Evolutionary conservation across 2,329 filamentous ascomycete genomes (phyloP), one percentile per base, ranked within the genome.

Genomic region (Aspergillus pseudoterreus): DNA sequence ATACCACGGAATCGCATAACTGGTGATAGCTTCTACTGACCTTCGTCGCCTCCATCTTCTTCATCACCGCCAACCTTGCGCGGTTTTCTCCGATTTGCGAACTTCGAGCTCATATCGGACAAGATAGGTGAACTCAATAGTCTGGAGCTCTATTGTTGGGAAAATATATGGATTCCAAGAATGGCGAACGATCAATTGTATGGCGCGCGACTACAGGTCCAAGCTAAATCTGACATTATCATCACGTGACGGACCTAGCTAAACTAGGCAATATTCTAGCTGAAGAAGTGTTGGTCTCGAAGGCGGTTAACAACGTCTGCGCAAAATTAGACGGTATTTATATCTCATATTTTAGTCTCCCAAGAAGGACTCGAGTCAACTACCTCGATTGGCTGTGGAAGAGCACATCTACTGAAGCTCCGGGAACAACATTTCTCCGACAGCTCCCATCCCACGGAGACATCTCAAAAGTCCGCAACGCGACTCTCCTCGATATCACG

Each of bases 31-130:
- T 27, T 27, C 17, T 44, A 70, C 74, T 65, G 58, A 81, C 79
- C 76, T 73, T 67, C 60, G 43, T 63, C 59, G 43, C 52, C 55
- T 41, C 55, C 57, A 38, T 67, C 53, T 36, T 75, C 74, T 1
- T 85, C 84, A 53, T 90, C 87, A 39, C 83, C 78, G 43, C 84
- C 86, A 60, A 96, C 88, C 63, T 91, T 87, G 58, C 88, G 86
- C 43, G 88, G 85, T 61, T 94, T 91, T 57, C 82, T 77, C 49
- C 80, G 74, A 54, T 76, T 76, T 39, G 75, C 75, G 57, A 82
- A 80, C 8, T 78, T 72, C 57, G 82, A 78, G 54, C 78, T 82
- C 82, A 85, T 47, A 49, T 21, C 33, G 30, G 6, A 46, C 22
- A 54, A 50, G 44, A 47, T 12, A 15, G 12, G 35, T 42, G 19